These are phyloP conservation scores for Leccinum subgranulosum DNA, from an alignment of 768 basidiomycete species.

Conservation along the genomic window DNA sequence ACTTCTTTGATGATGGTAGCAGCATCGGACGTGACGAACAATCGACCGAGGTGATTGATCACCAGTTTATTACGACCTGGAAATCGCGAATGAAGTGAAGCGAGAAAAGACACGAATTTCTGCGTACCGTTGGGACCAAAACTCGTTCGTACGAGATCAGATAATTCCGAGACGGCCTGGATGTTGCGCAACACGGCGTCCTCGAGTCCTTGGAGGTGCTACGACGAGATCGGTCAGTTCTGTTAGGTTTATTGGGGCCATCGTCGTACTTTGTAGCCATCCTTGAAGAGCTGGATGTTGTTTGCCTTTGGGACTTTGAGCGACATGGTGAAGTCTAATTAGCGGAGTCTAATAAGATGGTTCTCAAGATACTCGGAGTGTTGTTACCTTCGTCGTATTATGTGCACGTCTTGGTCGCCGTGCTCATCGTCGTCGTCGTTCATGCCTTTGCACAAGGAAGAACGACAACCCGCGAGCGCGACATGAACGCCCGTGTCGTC, in stretches of 20 bases:
- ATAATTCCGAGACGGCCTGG: constrained; percentile 91
- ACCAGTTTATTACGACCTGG: constrained; percentile 94
- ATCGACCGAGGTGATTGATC: constrained; percentile 93
- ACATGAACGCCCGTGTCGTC: constrained; percentile 68
- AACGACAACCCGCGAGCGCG: constrained; percentile 67
- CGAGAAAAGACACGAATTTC: no score
- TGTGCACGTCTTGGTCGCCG: constrained; percentile 45
- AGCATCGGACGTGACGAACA: constrained; percentile 98
- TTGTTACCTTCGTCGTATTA: constrained; percentile 59
- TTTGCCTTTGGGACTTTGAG: constrained; percentile 91
- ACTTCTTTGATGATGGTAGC: constrained; percentile 98
- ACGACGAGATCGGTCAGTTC: constrained; percentile 7
- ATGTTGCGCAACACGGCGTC: constrained; percentile 98
- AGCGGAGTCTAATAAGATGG: constrained; percentile 39
- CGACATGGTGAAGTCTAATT: constrained; percentile 53
- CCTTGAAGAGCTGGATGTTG: constrained; percentile 92
- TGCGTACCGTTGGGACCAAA: constrained; percentile 90
- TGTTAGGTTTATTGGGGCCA: background rate
- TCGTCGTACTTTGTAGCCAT: constrained; percentile 83
- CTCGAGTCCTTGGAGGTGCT: constrained; percentile 87
- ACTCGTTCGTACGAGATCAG: constrained; percentile 92
- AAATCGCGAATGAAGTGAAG: constrained; percentile 2
- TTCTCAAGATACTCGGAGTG: constrained; percentile 46
- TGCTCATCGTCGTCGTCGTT: constrained; percentile 45
- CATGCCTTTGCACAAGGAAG: constrained; percentile 67